Evolutionary conservation across 2,329 filamentous ascomycete genomes (phyloP), one percentile per base, ranked within the genome.

Genomic region (Neurospora sp.): DNA sequence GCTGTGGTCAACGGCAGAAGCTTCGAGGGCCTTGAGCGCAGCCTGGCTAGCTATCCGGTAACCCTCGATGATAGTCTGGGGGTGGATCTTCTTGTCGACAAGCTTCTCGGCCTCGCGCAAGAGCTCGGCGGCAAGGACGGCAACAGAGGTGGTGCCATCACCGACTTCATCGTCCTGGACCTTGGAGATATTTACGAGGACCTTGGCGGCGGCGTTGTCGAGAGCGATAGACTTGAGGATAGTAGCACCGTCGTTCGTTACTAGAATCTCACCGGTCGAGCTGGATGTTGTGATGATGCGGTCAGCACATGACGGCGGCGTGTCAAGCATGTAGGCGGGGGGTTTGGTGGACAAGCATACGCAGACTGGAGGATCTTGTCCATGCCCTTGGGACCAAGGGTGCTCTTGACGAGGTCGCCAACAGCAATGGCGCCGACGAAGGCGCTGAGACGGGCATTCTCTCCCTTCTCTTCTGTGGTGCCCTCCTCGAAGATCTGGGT

Each of bases 101-200:
- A 99, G 88, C 84, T 97, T 95, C 85, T 99, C 96, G 67, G 96
- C 96, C 82, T 99, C 96, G 73, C 96, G 91, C 74, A 99, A 86
- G 71, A 99, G 87, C 84, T 99, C 96, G 71, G 96, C 96, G 46
- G 96, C 94, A 73, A 99, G 85, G 17, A 99, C 96, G 62, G 96
- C 91, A 70, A 99, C 96, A n/a, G 94, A 98, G 28, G 96, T 99
- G 66, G 96, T 99, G 71, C 96, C 96, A 80, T 99, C 96, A 78
- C 96, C 96, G 33, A 99, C 95, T 81, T 99, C 96, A 79, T 99
- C 96, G 78, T 99, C 96, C 81, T 99, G 96, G 6, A 99, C 96
- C 84, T 99, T 99, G 73, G 95, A 98, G 77, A 99, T 98, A 81
- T 99, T 99, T 79, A 99, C 96, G 62, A 99, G 87, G 5, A 99